Evolutionary conservation across 2,329 filamentous ascomycete genomes (phyloP), one percentile per base, ranked within the genome.

Genomic region (Sporothrix humicola): DNA sequence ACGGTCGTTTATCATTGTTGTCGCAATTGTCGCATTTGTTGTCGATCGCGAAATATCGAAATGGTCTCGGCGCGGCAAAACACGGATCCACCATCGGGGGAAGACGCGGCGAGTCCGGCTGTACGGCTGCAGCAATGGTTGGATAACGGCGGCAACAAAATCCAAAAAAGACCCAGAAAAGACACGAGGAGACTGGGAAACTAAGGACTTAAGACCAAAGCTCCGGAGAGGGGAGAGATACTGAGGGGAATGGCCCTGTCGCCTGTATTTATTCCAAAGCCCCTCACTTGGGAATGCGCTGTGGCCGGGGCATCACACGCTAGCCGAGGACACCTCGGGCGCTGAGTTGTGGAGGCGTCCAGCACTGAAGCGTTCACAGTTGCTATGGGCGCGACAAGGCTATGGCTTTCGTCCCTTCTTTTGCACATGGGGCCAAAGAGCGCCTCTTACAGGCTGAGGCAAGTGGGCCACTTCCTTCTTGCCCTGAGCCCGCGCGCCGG

Each of bases 401-500:
- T 37, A 5, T 37, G 7, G 4, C 31, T 37, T 37, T 37, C 31
- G 31, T 37, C 31, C 31, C 31, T 37, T 37, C 31, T 37, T 37
- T 37, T 37, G 69, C 69, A 72, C 69, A 72, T 72, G 59, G 71
- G 71, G 46, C 23, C n/a, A n/a, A 72, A 13, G 59, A 65, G 59
- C 46, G 46, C 13, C n/a, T 66, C 48, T 66, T 9, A 72, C 59
- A 72, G 71, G 71, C 59, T 31, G 15, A 5, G 68, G 42, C 9
- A 20, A 12, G 1, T 50, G 48, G 48, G 44, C 8, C 17, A 50
- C 31, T 15, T 15, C 54, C 20, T 48, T 20, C 37, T 37, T 17
- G 31, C 37, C 31, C 26, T 17, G 58, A 12, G n/a, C 52, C 10
- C n/a, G 54, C 20, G 20, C 9, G 5, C 20, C 69, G 58, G 70